phyloP scores from a whole-genome alignment of 2,329 filamentous ascomycete species.

The Pseudopithomyces chartarum region DNA sequence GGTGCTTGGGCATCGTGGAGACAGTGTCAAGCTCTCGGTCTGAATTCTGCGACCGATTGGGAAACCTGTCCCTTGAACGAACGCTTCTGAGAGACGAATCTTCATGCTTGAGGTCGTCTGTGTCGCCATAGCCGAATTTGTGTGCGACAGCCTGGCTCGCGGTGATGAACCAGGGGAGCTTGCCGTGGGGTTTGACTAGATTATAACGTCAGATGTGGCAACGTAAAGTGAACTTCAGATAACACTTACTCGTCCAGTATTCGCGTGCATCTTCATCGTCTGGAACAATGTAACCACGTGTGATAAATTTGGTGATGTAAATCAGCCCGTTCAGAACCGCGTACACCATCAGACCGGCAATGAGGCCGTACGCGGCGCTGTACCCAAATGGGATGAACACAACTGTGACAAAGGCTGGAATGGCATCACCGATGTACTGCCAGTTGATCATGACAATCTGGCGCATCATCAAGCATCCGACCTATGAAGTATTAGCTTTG shows the following conservation, averaged over 20 bases:
- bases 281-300: conserved; percentile 72
- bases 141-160: conserved; percentile 29
- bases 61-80: conserved; percentile 30
- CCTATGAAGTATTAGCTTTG: conserved; percentile 28
- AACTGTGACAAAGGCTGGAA: conserved; percentile 84
- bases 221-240: not conserved
- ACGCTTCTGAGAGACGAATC: conserved; percentile 30
- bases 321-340: conserved; percentile 73
- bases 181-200: conserved; percentile 40
- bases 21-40: conserved; percentile 37
- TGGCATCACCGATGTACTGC: conserved; percentile 80
- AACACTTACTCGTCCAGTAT: conserved; percentile 72
- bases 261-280: conserved; percentile 77
- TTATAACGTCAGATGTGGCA: conserved; percentile 16
- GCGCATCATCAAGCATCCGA: conserved; percentile 77
- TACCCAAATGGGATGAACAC: conserved; percentile 89
- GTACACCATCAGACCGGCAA: conserved; percentile 78
- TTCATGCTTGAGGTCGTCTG: conserved; percentile 18
- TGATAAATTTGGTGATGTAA: conserved; percentile 69
- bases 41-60: conserved; percentile 30
- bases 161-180: conserved; percentile 41
- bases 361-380: conserved; percentile 84
- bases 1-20: conserved; percentile 23
- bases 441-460: conserved; percentile 83
- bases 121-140: conserved; percentile 22